A percentile compares a stretch with the other conserved stretches of the same genome.
These are phyloP conservation scores for Zasmidium angulare DNA, from an alignment of 2,329 filamentous ascomycete species.

Conservation along the genomic window DNA sequence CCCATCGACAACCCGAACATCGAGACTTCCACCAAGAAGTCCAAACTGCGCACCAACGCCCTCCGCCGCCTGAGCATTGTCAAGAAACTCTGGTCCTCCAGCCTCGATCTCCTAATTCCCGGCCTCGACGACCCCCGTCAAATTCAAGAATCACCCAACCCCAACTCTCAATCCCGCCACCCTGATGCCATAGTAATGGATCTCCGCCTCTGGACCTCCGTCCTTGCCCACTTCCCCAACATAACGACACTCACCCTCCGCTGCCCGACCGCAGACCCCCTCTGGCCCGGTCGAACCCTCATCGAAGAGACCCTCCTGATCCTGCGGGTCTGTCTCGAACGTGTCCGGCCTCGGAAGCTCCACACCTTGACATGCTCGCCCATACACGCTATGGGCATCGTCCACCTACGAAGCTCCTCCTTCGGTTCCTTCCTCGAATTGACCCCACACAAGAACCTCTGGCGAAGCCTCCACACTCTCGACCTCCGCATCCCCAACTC, in stretches of 20 bases:
- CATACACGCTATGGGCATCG: slow-evolving; percentile 33
- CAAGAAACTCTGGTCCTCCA: not conserved
- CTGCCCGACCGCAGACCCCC: slow-evolving; percentile 26
- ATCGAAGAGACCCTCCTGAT: slow-evolving; percentile 28
- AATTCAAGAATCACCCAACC: not conserved
- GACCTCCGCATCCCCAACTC: slow-evolving; percentile 32
- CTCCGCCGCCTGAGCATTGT: not conserved
- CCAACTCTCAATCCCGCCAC: not conserved
- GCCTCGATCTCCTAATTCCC: not conserved
- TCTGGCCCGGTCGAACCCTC: slow-evolving; percentile 30
- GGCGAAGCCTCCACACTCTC: slow-evolving; percentile 29
- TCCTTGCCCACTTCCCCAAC: slow-evolving; percentile 24
- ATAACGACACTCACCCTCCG: slow-evolving; percentile 24
- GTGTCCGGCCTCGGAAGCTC: slow-evolving; percentile 18
- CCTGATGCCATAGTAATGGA: slow-evolving; percentile 2
- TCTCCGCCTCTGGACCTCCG: slow-evolving; percentile 17
- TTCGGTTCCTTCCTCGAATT: slow-evolving; percentile 25
- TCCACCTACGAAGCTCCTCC: slow-evolving; percentile 35
- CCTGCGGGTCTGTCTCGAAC: slow-evolving; percentile 32
- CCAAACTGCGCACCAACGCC: not conserved
- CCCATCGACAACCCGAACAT: not conserved
- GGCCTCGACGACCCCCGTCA: not conserved
- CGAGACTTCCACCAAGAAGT: not conserved
- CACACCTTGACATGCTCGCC: slow-evolving; percentile 25
- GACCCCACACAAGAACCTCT: slow-evolving; percentile 13